These are phyloP conservation scores for Blastocystis sp. DNA, from an alignment of 352 stramenopile genomes.

Conservation along the genomic window DNA sequence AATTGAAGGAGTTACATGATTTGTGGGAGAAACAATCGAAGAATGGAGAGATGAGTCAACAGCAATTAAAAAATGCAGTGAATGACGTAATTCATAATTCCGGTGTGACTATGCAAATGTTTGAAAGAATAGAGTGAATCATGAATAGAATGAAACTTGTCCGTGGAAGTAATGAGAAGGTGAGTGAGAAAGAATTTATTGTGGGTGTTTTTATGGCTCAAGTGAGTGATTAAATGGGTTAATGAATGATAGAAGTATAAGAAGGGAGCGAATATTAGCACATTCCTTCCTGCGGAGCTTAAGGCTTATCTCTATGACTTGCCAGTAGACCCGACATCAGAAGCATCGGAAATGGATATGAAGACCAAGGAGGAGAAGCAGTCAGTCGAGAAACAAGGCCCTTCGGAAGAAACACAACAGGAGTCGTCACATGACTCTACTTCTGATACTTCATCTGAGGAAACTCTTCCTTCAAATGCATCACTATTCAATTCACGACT, in stretches of 20 bases:
- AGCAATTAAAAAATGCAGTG: neutral
- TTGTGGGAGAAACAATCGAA: neutral
- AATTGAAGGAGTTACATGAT: neutral
- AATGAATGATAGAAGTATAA: slow-evolving; percentile 15
- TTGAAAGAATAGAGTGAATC: too few species aligned
- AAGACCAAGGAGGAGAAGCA: neutral
- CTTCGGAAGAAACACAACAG: neutral
- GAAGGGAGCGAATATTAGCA: slow-evolving; percentile 43
- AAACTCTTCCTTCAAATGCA: too few species aligned
- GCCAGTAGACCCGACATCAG: too few species aligned
- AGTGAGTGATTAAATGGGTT: neutral
- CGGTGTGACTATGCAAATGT: neutral
- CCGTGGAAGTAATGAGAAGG: neutral
- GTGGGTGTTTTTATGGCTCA: slow-evolving; percentile 52
- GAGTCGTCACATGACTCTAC: too few species aligned
- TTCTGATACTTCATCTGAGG: neutral
- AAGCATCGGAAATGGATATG: neutral
- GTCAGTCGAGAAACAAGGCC: neutral
- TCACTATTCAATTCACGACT: neutral
- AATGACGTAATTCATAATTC: neutral
- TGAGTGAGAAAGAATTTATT: slow-evolving; percentile 34
- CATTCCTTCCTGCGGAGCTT: slow-evolving; percentile 35
- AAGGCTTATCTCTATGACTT: neutral
- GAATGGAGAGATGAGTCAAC: neutral
- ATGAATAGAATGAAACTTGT: neutral